Percentiles rank a stretch among this genome's conserved stretches.
Evolutionary conservation across 805 yeast genomes (phyloP).

Genomic region (Metschnikowia noctiluminum): DNA sequence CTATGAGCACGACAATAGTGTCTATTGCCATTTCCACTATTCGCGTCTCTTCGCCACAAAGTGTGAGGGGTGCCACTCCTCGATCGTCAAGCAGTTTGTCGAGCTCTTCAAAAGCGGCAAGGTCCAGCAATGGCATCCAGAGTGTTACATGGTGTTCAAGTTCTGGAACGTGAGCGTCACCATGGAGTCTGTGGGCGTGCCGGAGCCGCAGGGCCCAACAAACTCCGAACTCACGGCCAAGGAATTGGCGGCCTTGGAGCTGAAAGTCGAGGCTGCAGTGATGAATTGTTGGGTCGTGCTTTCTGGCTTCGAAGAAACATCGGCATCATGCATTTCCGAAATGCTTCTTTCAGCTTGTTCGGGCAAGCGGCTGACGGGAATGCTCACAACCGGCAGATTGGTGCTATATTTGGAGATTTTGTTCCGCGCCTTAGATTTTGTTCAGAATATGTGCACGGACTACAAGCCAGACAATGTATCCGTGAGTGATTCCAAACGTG

Average conservation of each 20-base stretch:
- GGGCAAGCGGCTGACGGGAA: slow-evolving; percentile 65
- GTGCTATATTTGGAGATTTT: slow-evolving; percentile 72
- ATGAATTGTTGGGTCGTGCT: slow-evolving; percentile 81
- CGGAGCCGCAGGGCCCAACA: slow-evolving; percentile 3
- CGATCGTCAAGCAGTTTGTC: slow-evolving; percentile 91
- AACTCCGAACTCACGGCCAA: slow-evolving; percentile 24
- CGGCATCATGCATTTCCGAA: slow-evolving; percentile 86
- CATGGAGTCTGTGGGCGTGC: slow-evolving; percentile 54
- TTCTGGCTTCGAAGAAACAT: slow-evolving; percentile 84
- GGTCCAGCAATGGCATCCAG: slow-evolving; percentile 98
- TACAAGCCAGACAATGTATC: slow-evolving; percentile 16
- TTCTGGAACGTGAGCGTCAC: slow-evolving; percentile 89
- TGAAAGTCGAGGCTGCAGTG: slow-evolving; percentile 54
- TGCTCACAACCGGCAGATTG: slow-evolving; percentile 65
- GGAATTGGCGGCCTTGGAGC: slow-evolving; percentile 56
- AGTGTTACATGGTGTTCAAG: slow-evolving; percentile 95
- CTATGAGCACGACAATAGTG: slow-evolving; percentile 76
- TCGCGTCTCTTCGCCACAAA: slow-evolving; percentile 80
- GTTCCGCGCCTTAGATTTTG: slow-evolving; percentile 67
- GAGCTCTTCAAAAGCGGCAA: slow-evolving; percentile 88
- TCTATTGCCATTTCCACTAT: slow-evolving; percentile 91
- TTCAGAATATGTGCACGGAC: slow-evolving; percentile 27
- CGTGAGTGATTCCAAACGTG: slow-evolving; percentile 13
- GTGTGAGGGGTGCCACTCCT: slow-evolving; percentile 90
- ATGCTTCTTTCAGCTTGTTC: slow-evolving; percentile 84